A percentile compares a stretch with the other conserved stretches of the same genome.
These are phyloP conservation scores for Aspergillus caelatus DNA, from an alignment of 2,329 filamentous ascomycete species.

Conservation along the genomic window DNA sequence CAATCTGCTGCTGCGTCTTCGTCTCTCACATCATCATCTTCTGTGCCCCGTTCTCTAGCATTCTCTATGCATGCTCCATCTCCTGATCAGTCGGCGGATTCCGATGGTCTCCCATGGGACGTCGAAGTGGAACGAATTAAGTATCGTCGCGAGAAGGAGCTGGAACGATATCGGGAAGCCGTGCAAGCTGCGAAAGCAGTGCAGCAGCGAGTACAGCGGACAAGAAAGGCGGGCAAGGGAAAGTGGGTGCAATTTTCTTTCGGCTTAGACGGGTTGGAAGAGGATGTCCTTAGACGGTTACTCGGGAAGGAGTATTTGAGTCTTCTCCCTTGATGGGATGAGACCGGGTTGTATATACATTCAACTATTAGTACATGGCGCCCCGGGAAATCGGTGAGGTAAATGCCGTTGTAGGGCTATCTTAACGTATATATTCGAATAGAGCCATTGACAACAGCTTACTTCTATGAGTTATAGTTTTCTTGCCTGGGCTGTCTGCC, in stretches of 20 bases:
- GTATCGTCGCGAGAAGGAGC: constrained; percentile 35
- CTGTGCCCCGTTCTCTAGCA: constrained; percentile 17
- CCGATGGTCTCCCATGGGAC: constrained; percentile 31
- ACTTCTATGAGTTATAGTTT: neutral
- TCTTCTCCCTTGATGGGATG: neutral
- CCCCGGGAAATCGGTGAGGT: neutral
- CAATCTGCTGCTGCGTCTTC: neutral
- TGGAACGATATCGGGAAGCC: constrained; percentile 33
- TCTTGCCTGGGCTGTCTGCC: too few species aligned
- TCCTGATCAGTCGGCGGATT: neutral
- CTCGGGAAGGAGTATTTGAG: constrained; percentile 21
- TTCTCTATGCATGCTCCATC: constrained; percentile 29
- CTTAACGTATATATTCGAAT: neutral
- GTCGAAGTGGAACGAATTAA: constrained; percentile 36
- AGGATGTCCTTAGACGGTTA: constrained; percentile 19
- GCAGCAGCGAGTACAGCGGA: constrained; percentile 32
- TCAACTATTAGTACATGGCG: neutral
- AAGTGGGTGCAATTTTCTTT: constrained; percentile 45
- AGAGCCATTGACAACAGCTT: neutral
- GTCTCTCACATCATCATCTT: neutral
- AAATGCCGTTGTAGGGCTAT: neutral
- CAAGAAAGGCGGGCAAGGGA: constrained; percentile 36
- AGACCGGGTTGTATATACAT: neutral
- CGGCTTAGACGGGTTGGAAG: constrained; percentile 27
- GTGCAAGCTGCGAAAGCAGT: constrained; percentile 33